Evolutionary conservation across 2,329 filamentous ascomycete genomes (phyloP), one percentile per base, ranked within the genome.

Genomic region (Neofusicoccum laricinum): DNA sequence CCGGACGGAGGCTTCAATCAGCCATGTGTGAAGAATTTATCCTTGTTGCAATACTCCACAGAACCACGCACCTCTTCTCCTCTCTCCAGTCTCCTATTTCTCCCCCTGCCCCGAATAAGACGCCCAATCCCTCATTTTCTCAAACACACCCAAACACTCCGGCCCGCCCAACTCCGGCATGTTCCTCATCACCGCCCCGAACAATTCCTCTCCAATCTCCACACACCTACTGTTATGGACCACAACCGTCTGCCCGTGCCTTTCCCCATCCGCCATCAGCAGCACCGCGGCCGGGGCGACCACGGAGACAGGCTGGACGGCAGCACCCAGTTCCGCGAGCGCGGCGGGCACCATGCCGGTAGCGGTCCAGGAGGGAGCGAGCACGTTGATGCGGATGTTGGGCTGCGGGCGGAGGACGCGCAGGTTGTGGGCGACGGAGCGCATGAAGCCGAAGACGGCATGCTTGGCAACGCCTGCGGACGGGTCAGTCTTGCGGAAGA

Each of bases 271-370:
- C 0, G 70, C 71, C 71, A 76, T 73, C 25, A 75, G 67, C 14
- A 71, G 1, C 0, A 67, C 57, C 0, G 69, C 72, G 0, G 69
- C 71, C 1, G 69, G 71, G 10, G 70, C 74, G 0, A 72, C 70
- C 0, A 71, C 69, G 43, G 74, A 71, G 0, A 73, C 48, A 0
- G 76, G 66, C 71, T 87, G 85, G 0, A 3, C 68, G 62, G 53
- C 75, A 72, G 21, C 69, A 63, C 21, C 53, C 64, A 12, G 58
- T 65, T 40, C 69, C 69, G 6, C 75, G 15, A 72, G 17, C 1
- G 41, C 61, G 2, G 41, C 45, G 7, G 68, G 67, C 0, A 75
- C 50, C 30, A 76, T 71, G 15, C 65, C 66, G 0, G 73, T 75
- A 17, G 67, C 69, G 4, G 74, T 75, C 73, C 73, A 76, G 8